Evolutionary conservation across 2,329 filamentous ascomycete genomes (phyloP), one percentile per base, ranked within the genome.

Genomic region (Penicillium polonicum): DNA sequence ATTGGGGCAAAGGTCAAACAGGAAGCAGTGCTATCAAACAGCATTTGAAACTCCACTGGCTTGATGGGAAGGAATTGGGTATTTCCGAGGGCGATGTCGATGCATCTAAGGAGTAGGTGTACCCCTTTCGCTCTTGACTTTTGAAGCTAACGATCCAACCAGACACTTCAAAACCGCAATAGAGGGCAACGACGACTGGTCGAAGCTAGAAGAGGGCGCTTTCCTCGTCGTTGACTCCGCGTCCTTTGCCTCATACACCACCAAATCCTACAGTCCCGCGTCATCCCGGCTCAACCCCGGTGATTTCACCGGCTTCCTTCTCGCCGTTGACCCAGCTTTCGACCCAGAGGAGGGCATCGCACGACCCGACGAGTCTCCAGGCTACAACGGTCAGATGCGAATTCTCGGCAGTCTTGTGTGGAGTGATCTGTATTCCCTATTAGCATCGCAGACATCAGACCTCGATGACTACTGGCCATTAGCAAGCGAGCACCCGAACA

Each of bases 331-430:
- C 33, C 56, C 68, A 1, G 6, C 51, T 1, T 72, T 63, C 38
- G 60, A 71, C 41, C 45, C 55, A 0, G 12, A 46, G 2, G 36
- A 52, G 5, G 58, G 55, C 2, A 41, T 44, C 12, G 31, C 58
- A 3, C 62, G 61, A 39, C 42, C 61, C 0, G 62, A 70, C 0
- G 63, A 66, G 19, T 63, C 58, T 1, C 65, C 65, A 1, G 59
- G 55, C 2, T 72, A 65, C 23, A 44, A 39, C 6, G 69, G 69
- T 9, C 59, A 65, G 21, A 64, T 73, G 62, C 68, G 68, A 9
- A 65, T 73, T 23, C 60, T 68, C 13, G 68, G 68, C 19, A 70
- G 62, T 25, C 56, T 73, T 5, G 48, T 73, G 12, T 72, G 70
- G 68, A 61, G 65, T 15, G 70, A 73, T 41, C 44, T 73, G 2